phyloP scores from a whole-genome alignment of 495 filamentous ascomycete species.

The Podospora bellae-mahoneyi region DNA sequence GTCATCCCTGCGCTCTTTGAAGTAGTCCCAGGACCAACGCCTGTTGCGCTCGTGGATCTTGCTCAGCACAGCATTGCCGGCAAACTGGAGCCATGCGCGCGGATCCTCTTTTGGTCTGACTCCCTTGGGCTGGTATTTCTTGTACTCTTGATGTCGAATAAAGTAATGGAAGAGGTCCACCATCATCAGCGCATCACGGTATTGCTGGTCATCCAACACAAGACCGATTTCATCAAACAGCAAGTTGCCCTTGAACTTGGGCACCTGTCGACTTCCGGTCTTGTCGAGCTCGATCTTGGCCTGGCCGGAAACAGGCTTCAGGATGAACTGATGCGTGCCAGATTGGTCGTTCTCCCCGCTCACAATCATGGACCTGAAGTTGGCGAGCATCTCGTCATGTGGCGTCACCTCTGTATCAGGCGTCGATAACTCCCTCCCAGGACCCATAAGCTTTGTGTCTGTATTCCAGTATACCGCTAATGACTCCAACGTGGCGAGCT shows the following conservation, averaged over 20 bases:
- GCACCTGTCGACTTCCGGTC: slow-evolving; percentile 71
- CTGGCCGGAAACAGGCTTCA: slow-evolving; percentile 90
- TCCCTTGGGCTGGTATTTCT: slow-evolving; percentile 82
- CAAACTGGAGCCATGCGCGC: slow-evolving; percentile 86
- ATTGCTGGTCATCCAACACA: slow-evolving; percentile 92
- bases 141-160: slow-evolving; percentile 95
- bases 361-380: slow-evolving; percentile 73
- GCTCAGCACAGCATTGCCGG: slow-evolving; percentile 77
- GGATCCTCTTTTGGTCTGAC: slow-evolving; percentile 84
- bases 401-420: slow-evolving; percentile 44
- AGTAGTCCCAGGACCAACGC: slow-evolving; percentile 91
- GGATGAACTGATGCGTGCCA: slow-evolving; percentile 78
- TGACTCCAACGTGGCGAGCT: slow-evolving; percentile 81
- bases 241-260: slow-evolving; percentile 85
- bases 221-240: slow-evolving; percentile 96
- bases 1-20: slow-evolving; percentile 87
- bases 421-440: slow-evolving; percentile 66
- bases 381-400: slow-evolving; percentile 71
- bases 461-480: slow-evolving; percentile 98
- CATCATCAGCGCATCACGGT: slow-evolving; percentile 95
- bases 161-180: slow-evolving; percentile 98
- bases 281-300: slow-evolving; percentile 93
- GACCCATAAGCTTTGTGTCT: slow-evolving; percentile 75
- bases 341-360: slow-evolving; percentile 52
- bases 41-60: slow-evolving; percentile 92